Base-by-base conservation (phyloP, 2,329 filamentous ascomycete species). In the Diaporthe humulicola region DNA sequence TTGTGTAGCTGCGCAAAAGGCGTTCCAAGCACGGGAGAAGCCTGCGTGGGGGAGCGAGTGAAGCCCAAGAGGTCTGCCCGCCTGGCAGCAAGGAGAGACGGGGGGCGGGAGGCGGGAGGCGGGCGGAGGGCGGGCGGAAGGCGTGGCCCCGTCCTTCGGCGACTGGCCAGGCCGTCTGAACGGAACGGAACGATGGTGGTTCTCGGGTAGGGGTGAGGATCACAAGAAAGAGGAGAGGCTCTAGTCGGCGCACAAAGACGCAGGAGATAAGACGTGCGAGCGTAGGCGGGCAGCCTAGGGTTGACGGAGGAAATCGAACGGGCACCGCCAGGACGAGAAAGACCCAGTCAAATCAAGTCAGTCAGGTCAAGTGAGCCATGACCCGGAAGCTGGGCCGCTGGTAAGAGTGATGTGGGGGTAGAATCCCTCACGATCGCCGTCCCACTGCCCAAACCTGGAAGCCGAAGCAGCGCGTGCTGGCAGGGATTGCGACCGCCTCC, bases 401-500 rank as follows among this genome's bases (percentile, higher is more conserved):
- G 45, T 52, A 52, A 74, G 42, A 57, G 69, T 60, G 36, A 70
- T 67, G 74, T 74, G 74, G 74, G 71, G 74, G 66, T 73, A 58
- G 52, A 70, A 64, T 69, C 56, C 56, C 71, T 70, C 71, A 74
- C 71, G 74, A 75, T 75, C 74, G 66, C 56, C 74, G 64, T 73
- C 71, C 54, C 57, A 74, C 71, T 69, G 38, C 48, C 74, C 71
- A 66, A 70, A 71, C 57, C 61, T 75, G 74, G 74, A 70, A 75
- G 74, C 67, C 71, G 50, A 75, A 30, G 61, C 64, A 45, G 71
- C 58, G 64, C 64, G 36, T 61, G 72, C 60, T 56, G 72, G 73
- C 74, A 71, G 72, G 72, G 72, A 74, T 75, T 58, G 74, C 72
- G 70, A 73, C 70, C 74, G 74, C 74, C 74, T 75, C 61, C 38